A percentile compares a stretch with the other conserved stretches of the same genome.
These are phyloP conservation scores for Pichia sp. DNA, from an alignment of 1,139 yeast genomes.

Conservation along the genomic window DNA sequence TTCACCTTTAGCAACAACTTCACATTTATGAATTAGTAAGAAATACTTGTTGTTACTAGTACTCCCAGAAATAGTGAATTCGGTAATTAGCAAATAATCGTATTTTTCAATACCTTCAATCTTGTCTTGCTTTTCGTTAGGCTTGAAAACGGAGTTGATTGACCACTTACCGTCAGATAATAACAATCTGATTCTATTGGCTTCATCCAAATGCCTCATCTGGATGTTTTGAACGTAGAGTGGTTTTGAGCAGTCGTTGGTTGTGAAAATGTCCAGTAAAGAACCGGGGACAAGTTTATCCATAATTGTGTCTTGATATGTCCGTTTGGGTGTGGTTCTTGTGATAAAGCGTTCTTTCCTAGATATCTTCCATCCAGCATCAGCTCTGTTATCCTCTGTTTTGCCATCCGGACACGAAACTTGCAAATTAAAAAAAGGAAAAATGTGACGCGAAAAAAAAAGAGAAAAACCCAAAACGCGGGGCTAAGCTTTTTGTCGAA, in stretches of 20 bases:
- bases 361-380: too few species aligned
- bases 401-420: not conserved
- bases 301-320: slow-evolving; percentile 8
- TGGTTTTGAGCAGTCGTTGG: slow-evolving; percentile 17
- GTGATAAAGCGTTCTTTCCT: too few species aligned
- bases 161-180: slow-evolving; percentile 59
- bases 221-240: slow-evolving; percentile 27
- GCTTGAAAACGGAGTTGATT: slow-evolving; percentile 61
- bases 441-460: not conserved
- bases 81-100: slow-evolving; percentile 14
- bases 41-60: slow-evolving; percentile 22
- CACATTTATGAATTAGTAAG: slow-evolving; percentile 23
- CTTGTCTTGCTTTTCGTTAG: slow-evolving; percentile 32
- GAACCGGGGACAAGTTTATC: slow-evolving; percentile 22
- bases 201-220: slow-evolving; percentile 23
- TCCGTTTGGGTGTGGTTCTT: too few species aligned
- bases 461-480: not conserved
- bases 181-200: slow-evolving; percentile 48
- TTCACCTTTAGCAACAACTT: slow-evolving; percentile 21
- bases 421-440: not conserved
- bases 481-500: not conserved
- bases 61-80: slow-evolving; percentile 20
- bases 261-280: slow-evolving; percentile 20
- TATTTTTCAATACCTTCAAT: slow-evolving; percentile 23
- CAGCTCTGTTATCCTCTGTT: not conserved